A percentile compares a stretch with the other conserved stretches of the same genome.
Evolutionary conservation across 2,329 filamentous ascomycete species (phyloP).

Genomic region (Lachnellula suecica): DNA sequence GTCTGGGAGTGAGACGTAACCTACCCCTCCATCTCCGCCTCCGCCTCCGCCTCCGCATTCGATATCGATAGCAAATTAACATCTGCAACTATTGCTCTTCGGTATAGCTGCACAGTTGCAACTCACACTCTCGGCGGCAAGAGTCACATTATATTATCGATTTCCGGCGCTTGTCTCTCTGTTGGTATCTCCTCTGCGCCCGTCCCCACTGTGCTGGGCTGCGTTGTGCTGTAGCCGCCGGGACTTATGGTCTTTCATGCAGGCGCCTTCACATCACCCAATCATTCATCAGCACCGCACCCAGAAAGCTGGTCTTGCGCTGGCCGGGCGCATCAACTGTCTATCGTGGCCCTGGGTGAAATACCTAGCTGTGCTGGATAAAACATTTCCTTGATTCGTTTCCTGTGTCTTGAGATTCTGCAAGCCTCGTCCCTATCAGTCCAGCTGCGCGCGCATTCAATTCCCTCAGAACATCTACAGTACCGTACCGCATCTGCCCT

Average conservation of each 20-base stretch:
- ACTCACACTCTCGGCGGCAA: neutral
- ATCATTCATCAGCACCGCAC: neutral
- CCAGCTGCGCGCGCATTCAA: slow-evolving; percentile 15
- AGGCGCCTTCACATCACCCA: neutral
- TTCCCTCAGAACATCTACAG: slow-evolving; percentile 13
- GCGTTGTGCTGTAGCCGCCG: neutral
- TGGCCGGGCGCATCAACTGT: too few species aligned
- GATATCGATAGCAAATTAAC: too few species aligned
- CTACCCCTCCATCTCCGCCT: too few species aligned
- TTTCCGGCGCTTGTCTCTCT: slow-evolving; percentile 6
- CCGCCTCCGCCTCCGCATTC: too few species aligned
- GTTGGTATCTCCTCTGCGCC: neutral
- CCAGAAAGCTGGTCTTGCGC: neutral
- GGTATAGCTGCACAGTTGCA: too few species aligned
- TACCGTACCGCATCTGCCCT: slow-evolving; percentile 9
- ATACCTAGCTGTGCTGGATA: slow-evolving; percentile 18
- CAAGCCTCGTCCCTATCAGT: slow-evolving; percentile 4
- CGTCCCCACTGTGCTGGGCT: neutral
- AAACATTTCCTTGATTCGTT: slow-evolving; percentile 19
- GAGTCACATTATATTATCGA: neutral
- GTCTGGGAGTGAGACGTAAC: too few species aligned
- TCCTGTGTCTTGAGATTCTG: slow-evolving; percentile 15
- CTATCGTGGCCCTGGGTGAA: slow-evolving; percentile 6
- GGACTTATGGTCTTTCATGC: neutral
- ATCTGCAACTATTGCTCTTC: too few species aligned